Evolutionary conservation across 176 grass and related monocot species (phyloP), one percentile per base, ranked within the genome.

Genomic region (Panicum miliaceum): DNA sequence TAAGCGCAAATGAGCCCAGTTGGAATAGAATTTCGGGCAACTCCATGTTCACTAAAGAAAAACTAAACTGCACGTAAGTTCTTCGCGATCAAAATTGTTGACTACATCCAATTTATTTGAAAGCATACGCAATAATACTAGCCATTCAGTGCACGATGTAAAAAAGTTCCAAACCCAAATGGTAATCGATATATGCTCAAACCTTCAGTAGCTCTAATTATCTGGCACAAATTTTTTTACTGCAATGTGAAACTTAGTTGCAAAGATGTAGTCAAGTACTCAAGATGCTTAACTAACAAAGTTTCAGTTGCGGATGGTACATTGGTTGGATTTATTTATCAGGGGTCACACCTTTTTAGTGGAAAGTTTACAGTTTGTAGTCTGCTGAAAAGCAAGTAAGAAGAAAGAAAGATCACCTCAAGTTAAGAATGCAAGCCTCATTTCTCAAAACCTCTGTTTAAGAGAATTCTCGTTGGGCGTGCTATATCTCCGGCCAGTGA

Each of bases 341-440:
- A 47, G 9, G 40, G 36, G 45, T 64, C 4, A 29, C 12, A 1
- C n/a, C n/a, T 47, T 47, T 47, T 73, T 19, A 14, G 12, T 34
- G 8, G 23, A 14, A 32, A 9, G 15, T 50, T 4, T 32, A 75
- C 51, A 7, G 45, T 29, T 47, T 70, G 13, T 38, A 85, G 19
- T 40, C 16, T 40, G 4, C 3, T 36, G 22, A 57, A 61, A 79
- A 50, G 19, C 18, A 56, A 22, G 6, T 27, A 75, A 20, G 8
- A 68, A 7, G 23, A 38, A 2, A n/a, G 65, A 45, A 68, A 22
- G 19, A 70, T 88, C 81, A 97, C 92, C 88, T 97, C 82, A 47
- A 94, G 89, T 93, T 91, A 25, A 93, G 83, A 65, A 87, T 81
- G 23, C 80, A 92, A 51, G 90, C 89, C 59, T 92, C 87, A 69